Evolutionary conservation across 768 basidiomycete genomes (phyloP), one percentile per base, ranked within the genome.

Genomic region (Boletus pseudo-olivaceus): DNA sequence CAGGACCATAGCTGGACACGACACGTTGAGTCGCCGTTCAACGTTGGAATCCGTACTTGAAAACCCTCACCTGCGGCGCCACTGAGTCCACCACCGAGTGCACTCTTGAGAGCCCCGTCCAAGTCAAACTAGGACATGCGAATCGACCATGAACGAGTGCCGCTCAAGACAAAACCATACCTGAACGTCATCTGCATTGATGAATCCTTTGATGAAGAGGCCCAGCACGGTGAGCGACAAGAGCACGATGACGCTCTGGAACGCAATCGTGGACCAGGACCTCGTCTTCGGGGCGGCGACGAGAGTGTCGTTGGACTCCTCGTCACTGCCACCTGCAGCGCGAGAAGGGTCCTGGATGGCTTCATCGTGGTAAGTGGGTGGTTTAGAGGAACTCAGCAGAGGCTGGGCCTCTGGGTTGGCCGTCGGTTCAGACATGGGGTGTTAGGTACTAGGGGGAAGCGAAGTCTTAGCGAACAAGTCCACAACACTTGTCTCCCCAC

Each of bases 51-150:
- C 9, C 26, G 41, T 17, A 4, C 40, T 6, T 15, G 5, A 29
- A 29, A 27, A 38, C 7, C 54, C 73, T 51, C 56, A 86, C 88
- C 88, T 58, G 88, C 88, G 15, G 93, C 91, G 44, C 94, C 95
- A 60, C 88, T 93, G 46, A 95, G 71, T 5, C 94, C 95, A 23
- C 96, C 95, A 8, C 96, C 95, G 0, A 90, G 77, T 4, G 95
- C 96, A 42, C 78, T 82, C 75, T 82, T 89, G 60, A 97, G 72
- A 0, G 95, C 90, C 29, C 81, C 80, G 32, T 74, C 72, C 11
- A 90, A 73, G 68, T 98, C 93, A 59, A 98, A 96, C 84, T 96
- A 67, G 12, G 30, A 46, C 14, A 34, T 10, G 20, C 38, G 8
- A 38, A 32, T n/a, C 29, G 15, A 20, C 7, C 69, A 80, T 51